Evolutionary conservation across 139 green algal genomes (phyloP).

Genomic region (Micractinium sp.): DNA sequence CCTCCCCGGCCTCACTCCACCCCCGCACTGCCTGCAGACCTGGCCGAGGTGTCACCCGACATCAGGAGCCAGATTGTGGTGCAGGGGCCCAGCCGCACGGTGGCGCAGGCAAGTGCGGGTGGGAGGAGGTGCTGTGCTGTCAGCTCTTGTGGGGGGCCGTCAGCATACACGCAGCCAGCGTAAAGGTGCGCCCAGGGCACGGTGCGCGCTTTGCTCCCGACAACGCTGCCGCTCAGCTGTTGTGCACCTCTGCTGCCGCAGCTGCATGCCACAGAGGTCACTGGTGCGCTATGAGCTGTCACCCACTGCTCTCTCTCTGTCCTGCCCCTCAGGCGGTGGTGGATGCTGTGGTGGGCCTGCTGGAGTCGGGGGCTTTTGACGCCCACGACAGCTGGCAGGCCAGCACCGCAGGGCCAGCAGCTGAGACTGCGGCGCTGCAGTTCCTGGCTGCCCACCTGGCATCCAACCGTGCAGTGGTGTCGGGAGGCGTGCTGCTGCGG

Average conservation of each 20-base stretch:
- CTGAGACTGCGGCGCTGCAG: constrained; percentile 24
- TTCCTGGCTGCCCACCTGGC: constrained; percentile 53
- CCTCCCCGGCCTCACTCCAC: not conserved
- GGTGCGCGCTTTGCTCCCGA: too few relatives aligned
- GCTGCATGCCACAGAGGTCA: too few relatives aligned
- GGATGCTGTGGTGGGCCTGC: constrained; percentile 51
- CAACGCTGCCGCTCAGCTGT: too few relatives aligned
- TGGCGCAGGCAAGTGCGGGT: not conserved
- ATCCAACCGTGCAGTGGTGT: constrained; percentile 40
- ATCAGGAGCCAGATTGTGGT: not conserved
- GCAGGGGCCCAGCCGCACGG: not conserved
- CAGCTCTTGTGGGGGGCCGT: too few relatives aligned
- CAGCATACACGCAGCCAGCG: too few relatives aligned
- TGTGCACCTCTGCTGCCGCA: too few relatives aligned
- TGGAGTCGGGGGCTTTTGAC: constrained; percentile 34
- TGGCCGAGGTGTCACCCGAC: constrained; percentile 8
- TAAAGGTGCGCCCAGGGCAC: too few relatives aligned
- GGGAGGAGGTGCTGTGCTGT: not conserved
- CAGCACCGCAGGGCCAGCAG: not conserved
- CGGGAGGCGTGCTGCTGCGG: constrained; percentile 15
- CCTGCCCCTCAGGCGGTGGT: constrained; percentile 38
- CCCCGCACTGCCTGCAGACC: constrained; percentile 2
- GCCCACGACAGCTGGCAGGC: not conserved
- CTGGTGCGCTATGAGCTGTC: too few relatives aligned
- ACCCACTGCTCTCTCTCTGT: not conserved